Conservation (phyloP, 2,329 filamentous ascomycete genomes). For the Fusarium caatingaense region DNA sequence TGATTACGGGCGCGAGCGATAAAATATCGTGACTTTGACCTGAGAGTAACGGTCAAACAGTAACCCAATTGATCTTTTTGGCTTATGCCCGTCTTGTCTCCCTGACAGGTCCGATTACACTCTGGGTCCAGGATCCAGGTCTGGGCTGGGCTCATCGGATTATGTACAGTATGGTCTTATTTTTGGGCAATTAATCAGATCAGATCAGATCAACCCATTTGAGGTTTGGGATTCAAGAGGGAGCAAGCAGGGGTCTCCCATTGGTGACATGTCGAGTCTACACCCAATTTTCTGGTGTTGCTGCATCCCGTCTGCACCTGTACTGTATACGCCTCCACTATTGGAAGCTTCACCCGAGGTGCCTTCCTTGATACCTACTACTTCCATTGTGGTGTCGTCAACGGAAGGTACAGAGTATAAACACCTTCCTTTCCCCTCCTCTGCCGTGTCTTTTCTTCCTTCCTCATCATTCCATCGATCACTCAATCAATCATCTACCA, state of each 20-base stretch:
- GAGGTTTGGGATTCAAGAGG: constrained; percentile 15
- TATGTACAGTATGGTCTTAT: constrained; percentile 35
- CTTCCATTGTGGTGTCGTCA: constrained; percentile 11
- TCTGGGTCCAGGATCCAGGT: constrained; percentile 1
- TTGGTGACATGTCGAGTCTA: constrained; percentile 12
- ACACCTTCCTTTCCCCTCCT: constrained; percentile 38
- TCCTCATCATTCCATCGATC: constrained; percentile 38
- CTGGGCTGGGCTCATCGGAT: constrained; percentile 1
- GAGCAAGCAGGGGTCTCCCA: constrained; percentile 6
- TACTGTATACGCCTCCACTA: constrained; percentile 2
- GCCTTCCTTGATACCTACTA: constrained; percentile 2
- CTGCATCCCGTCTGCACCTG: neutral
- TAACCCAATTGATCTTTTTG: neutral
- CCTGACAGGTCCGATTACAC: constrained; percentile 34
- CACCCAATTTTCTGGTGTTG: constrained; percentile 12
- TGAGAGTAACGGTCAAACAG: constrained; percentile 13
- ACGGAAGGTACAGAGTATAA: constrained; percentile 36
- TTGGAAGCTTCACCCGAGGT: constrained; percentile 1
- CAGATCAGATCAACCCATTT: constrained; percentile 37
- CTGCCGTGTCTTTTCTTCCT: constrained; percentile 26
- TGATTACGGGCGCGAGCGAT: constrained; percentile 28
- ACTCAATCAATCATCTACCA: constrained; percentile 28
- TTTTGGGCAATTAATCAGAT: constrained; percentile 36
- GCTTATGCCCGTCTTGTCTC: constrained; percentile 35
- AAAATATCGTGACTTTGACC: constrained; percentile 26